Percentiles rank a stretch among this genome's conserved stretches.
These are phyloP conservation scores for Senna tora DNA, from an alignment of 306 rosid species.

Conservation along the genomic window DNA sequence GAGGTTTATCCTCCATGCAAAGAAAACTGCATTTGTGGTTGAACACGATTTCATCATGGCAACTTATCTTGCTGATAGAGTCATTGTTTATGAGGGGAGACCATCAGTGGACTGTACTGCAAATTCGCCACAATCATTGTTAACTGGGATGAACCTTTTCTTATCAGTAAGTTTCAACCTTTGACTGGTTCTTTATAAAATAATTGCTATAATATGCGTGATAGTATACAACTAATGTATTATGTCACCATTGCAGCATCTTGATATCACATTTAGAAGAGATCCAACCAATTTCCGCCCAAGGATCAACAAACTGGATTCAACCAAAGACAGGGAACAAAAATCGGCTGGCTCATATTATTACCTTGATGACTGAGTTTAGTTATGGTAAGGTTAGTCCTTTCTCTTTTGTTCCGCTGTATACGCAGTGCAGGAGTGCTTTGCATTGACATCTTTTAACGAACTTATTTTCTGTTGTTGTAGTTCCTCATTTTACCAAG, in stretches of 20 bases:
- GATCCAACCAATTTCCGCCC: slow-evolving; percentile 96
- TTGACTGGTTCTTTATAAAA: neutral
- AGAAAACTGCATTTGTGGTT: slow-evolving; percentile 96
- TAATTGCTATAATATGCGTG: neutral
- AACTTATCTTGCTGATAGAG: slow-evolving; percentile 95
- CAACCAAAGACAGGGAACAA: slow-evolving; percentile 93
- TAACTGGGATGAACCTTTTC: slow-evolving; percentile 98
- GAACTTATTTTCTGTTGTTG: slow-evolving; percentile 12
- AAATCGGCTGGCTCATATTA: slow-evolving; percentile 90
- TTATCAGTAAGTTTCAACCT: slow-evolving; percentile 71
- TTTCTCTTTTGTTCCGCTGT: slow-evolving; percentile 10
- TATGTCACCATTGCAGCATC: slow-evolving; percentile 65
- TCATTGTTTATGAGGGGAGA: slow-evolving; percentile 88
- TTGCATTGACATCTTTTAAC: slow-evolving; percentile 11
- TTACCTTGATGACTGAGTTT: slow-evolving; percentile 82
- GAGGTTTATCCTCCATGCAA: slow-evolving; percentile 96
- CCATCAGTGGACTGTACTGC: slow-evolving; percentile 90
- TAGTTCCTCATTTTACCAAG: slow-evolving; percentile 43
- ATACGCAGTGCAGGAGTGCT: neutral
- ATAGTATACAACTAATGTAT: slow-evolving; percentile 5
- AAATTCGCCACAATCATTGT: slow-evolving; percentile 87
- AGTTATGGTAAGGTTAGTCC: slow-evolving; percentile 37
- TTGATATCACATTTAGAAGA: slow-evolving; percentile 92
- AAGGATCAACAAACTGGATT: slow-evolving; percentile 85
- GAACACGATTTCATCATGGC: slow-evolving; percentile 99